Evolutionary conservation across 768 basidiomycete species (phyloP).

Genomic region (Pleurotus citrinopileatus): DNA sequence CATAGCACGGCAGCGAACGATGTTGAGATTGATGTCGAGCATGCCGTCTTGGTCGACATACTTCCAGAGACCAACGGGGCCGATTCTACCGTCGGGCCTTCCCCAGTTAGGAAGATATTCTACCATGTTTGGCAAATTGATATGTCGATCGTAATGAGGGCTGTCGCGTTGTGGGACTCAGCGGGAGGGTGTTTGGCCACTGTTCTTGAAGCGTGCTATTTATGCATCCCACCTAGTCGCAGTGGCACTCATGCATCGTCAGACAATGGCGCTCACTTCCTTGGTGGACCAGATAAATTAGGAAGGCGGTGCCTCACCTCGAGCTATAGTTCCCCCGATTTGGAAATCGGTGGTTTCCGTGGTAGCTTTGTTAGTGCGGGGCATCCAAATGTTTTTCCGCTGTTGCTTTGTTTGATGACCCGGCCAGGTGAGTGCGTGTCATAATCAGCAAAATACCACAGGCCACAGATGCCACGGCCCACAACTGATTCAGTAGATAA

Average conservation of each 20-base stretch:
- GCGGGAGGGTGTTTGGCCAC: too few species aligned
- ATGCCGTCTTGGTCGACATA: slow-evolving; percentile 5
- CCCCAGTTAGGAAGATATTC: slow-evolving; percentile 8
- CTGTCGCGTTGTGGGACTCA: neutral
- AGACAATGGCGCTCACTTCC: too few species aligned
- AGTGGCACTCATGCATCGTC: neutral
- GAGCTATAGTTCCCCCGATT: neutral
- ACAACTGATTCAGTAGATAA: neutral
- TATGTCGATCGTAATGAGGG: neutral
- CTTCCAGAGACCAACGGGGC: slow-evolving; percentile 4
- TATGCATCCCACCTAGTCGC: neutral
- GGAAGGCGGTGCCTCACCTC: too few species aligned
- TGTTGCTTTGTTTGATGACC: slow-evolving; percentile 1
- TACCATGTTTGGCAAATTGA: neutral
- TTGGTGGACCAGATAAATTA: too few species aligned
- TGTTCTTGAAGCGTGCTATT: too few species aligned
- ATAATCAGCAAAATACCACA: too few species aligned
- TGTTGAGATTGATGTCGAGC: slow-evolving; percentile 6
- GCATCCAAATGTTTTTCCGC: neutral
- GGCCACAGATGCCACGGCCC: neutral
- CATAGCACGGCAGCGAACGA: slow-evolving; percentile 7
- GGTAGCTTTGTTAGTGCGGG: neutral
- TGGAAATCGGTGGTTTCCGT: neutral
- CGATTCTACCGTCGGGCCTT: neutral
- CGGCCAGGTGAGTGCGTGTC: neutral